Percentiles rank a stretch among this genome's conserved stretches.
phyloP scores from a whole-genome alignment of 495 filamentous ascomycete species.

The Xylaria scruposa region DNA sequence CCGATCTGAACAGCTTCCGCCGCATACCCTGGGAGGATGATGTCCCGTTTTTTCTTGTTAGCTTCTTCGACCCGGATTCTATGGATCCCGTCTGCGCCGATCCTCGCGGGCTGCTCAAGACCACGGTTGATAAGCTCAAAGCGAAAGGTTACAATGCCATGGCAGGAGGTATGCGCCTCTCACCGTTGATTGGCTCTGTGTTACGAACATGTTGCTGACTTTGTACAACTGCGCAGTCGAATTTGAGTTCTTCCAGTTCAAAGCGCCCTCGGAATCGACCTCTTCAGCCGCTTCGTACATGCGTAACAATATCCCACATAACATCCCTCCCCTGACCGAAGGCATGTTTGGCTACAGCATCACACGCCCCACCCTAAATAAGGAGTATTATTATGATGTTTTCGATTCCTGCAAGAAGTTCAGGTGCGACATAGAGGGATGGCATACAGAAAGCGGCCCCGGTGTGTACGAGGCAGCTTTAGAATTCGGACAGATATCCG shows the following conservation, averaged over 20 bases:
- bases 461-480: constrained; percentile 96
- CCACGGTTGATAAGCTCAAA: constrained; percentile 68
- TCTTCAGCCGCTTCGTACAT: constrained; percentile 75
- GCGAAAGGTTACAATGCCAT: constrained; percentile 76
- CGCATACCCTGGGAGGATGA: constrained; percentile 95
- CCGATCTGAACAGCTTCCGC: constrained; percentile 81
- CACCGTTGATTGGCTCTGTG: background rate
- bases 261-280: constrained; percentile 62
- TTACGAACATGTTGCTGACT: constrained; percentile 1
- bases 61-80: constrained; percentile 81
- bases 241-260: constrained; percentile 97
- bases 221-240: constrained; percentile 65
- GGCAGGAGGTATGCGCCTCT: constrained; percentile 77
- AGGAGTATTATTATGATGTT: constrained; percentile 92
- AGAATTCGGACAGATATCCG: constrained; percentile 79
- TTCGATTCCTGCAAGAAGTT: constrained; percentile 85
- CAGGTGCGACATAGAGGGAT: constrained; percentile 85
- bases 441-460: constrained; percentile 97
- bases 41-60: constrained; percentile 91
- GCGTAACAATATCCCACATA: constrained; percentile 70
- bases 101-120: constrained; percentile 77
- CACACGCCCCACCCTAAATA: constrained; percentile 89
- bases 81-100: constrained; percentile 76
- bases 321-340: constrained; percentile 81
- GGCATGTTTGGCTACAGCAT: constrained; percentile 99